Base-by-base conservation (phyloP, 495 filamentous ascomycete genomes). In the Bombardia bombarda region DNA sequence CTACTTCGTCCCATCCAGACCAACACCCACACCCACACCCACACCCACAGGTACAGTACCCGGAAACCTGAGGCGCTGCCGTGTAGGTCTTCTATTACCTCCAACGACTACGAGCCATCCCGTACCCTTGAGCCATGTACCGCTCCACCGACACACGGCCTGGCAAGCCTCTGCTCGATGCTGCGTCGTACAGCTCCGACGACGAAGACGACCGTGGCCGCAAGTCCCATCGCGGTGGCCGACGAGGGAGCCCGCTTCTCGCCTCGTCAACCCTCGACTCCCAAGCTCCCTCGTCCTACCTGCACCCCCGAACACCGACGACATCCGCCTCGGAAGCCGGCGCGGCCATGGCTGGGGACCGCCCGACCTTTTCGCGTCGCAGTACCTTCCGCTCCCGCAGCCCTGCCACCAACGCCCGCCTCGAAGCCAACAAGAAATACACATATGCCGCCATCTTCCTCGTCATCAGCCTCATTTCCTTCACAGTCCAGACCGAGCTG, bases 401-500 rank as follows among this genome's bases (percentile, higher is more conserved):
- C 38, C 50, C 55, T 13, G 69, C 73, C 37, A 57, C 66, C 18
- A 52, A 56, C n/a, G 75, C 79, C 23, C 68, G 66, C 3, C 25
- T 46, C 21, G 56, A 79, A 18, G 87, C 84, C 37, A 77, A 74
- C 46, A 82, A 77, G 54, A 88, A 88, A 61, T 96, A 96, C 58
- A 78, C 86, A 19, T 83, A 89, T 53, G 90, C 92, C 3, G 81
- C 76, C 5, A 76, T 86, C 36, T 96, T 95, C 63, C 66, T 98
- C 41, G 53, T 83, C 3, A 49, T 94, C 45, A 90, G 83, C 52
- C 66, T 98, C 53, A 65, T 90, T 16, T 80, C 82, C 55, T 98
- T 98, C 63, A 69, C 67, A 23, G 66, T 95, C 4, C 92, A 98
- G 72, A 96, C 92, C 5, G 90, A 95, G 69, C 88, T 94, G 12